Percentiles rank a stretch among this genome's conserved stretches.
phyloP scores from a whole-genome alignment of 768 basidiomycete genomes.

The Mycena haematopus region DNA sequence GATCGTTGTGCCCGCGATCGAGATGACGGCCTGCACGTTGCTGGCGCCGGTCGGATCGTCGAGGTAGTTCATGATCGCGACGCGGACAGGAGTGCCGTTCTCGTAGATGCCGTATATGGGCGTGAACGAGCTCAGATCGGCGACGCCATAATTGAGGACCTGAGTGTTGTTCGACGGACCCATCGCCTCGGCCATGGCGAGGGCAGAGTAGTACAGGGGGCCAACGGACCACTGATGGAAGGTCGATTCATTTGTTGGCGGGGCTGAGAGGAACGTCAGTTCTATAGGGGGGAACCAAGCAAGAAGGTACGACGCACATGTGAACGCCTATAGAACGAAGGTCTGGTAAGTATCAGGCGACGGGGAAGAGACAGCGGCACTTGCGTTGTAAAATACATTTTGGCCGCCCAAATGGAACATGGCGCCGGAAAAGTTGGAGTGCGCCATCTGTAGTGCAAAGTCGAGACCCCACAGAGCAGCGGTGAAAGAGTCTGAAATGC shows the following conservation, averaged over 20 bases:
- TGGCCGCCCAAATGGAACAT: slow-evolving; percentile 54
- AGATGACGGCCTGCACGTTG: neutral
- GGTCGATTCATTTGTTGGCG: neutral
- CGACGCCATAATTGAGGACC: slow-evolving; percentile 34
- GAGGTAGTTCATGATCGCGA: slow-evolving; percentile 57
- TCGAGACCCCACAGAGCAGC: slow-evolving; percentile 59
- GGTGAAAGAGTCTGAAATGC: slow-evolving; percentile 56
- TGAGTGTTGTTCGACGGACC: neutral
- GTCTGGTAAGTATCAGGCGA: neutral
- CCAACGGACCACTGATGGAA: neutral
- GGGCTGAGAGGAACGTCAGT: neutral
- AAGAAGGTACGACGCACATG: neutral
- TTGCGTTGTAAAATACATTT: slow-evolving; percentile 53
- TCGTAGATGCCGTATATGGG: slow-evolving; percentile 49
- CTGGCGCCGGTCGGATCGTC: slow-evolving; percentile 45
- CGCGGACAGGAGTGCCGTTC: slow-evolving; percentile 37
- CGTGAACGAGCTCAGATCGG: slow-evolving; percentile 41
- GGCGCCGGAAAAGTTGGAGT: slow-evolving; percentile 34
- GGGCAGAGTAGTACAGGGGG: neutral
- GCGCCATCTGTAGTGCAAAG: slow-evolving; percentile 55
- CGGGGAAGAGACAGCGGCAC: slow-evolving; percentile 31
- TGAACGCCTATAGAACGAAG: neutral
- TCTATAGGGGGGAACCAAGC: neutral
- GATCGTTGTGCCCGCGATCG: neutral
- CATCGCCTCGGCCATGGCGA: slow-evolving; percentile 1